Evolutionary conservation across 1,139 yeast genomes (phyloP).

Genomic region (Geotrichum restrictum): DNA sequence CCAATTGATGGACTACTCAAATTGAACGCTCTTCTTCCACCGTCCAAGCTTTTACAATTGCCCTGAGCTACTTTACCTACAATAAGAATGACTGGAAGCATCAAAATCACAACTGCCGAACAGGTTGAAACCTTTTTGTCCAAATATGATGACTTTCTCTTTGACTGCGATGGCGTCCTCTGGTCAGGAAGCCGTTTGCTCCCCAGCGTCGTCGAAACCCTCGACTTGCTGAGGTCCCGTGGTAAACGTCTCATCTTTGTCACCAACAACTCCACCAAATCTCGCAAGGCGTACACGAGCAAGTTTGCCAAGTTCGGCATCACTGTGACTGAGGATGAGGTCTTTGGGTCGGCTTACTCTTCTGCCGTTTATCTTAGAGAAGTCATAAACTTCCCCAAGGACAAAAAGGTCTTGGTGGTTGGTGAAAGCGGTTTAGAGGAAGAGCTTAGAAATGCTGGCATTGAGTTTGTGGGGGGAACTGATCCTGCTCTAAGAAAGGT

Average conservation of each 20-base stretch:
- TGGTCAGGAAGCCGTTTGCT: constrained; percentile 78
- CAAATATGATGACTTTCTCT: constrained; percentile 72
- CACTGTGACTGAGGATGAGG: constrained; percentile 59
- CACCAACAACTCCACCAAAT: constrained; percentile 91
- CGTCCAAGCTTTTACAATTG: too few species aligned
- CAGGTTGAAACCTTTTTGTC: constrained; percentile 54
- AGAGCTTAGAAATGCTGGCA: constrained; percentile 67
- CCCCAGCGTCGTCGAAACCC: constrained; percentile 67
- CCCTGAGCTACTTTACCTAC: too few species aligned
- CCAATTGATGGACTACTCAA: too few species aligned
- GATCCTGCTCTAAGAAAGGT: constrained; percentile 40
- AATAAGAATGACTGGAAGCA: constrained; percentile 32
- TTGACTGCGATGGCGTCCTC: constrained; percentile 90
- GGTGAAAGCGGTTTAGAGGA: constrained; percentile 80
- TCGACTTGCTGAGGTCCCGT: constrained; percentile 49
- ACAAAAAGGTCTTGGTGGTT: constrained; percentile 77
- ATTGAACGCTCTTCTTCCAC: too few species aligned
- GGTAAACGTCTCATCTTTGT: constrained; percentile 78
- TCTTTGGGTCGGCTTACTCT: constrained; percentile 89
- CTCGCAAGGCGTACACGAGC: constrained; percentile 67
- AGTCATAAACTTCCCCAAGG: constrained; percentile 64
- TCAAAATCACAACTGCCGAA: constrained; percentile 46
- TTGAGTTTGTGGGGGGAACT: constrained; percentile 68
- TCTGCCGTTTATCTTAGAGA: constrained; percentile 80
- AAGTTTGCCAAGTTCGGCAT: constrained; percentile 79